Conservation (phyloP, 495 filamentous ascomycete genomes). For the Neurospora sp. region DNA sequence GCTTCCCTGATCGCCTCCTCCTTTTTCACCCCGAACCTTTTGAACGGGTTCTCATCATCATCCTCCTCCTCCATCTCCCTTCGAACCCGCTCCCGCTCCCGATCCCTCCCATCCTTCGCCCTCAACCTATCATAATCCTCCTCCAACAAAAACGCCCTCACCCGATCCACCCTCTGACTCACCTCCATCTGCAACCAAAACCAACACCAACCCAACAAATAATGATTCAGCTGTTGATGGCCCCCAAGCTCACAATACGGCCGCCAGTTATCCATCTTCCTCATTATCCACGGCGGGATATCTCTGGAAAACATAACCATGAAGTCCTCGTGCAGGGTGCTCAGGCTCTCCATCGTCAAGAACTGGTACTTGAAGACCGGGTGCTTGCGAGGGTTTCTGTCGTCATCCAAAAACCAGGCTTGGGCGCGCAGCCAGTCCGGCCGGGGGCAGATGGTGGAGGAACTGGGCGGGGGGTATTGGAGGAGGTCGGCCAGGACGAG, state of each 20-base stretch:
- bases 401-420: background rate
- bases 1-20: constrained; percentile 7
- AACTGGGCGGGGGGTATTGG: background rate
- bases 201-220: background rate
- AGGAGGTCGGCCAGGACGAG: background rate
- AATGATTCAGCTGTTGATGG: background rate
- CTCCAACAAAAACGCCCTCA: background rate
- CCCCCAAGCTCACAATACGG: background rate
- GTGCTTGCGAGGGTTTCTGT: background rate
- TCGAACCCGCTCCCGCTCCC: background rate
- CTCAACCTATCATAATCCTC: background rate
- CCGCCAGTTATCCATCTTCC: background rate
- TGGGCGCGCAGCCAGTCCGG: background rate
- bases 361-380: background rate
- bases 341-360: background rate
- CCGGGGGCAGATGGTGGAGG: background rate
- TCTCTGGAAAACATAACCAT: background rate
- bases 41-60: constrained; percentile 8
- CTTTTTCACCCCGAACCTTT: constrained; percentile 5
- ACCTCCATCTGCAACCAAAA: constrained; percentile 2
- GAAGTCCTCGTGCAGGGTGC: background rate
- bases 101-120: background rate
- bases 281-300: background rate
- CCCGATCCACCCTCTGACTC: background rate
- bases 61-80: background rate